Base-by-base conservation (phyloP, 2,329 filamentous ascomycete genomes). In the Aspergillus fischeri region DNA sequence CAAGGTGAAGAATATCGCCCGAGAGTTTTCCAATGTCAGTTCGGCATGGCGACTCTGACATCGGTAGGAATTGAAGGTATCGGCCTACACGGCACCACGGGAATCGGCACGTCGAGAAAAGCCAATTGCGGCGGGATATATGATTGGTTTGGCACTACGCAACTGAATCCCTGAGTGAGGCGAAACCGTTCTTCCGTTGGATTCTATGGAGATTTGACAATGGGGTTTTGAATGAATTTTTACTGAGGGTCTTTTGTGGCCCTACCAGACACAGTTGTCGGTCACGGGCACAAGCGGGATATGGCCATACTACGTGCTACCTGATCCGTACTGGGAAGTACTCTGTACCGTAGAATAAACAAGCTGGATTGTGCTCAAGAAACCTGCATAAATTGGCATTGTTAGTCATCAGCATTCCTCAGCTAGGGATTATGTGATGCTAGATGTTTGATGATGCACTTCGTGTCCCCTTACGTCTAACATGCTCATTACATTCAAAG, bases 1-100 rank as follows among this genome's bases (percentile, higher is more conserved):
- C 32, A 38, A 38, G 32, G 32, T 38, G 32, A 7, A 7, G 32
- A 38, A 38, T 38, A 17, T 38, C 32, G 14, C 32, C 32, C 32
- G 11, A 17, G 11, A 35, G 11, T 29, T 29, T 11, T 11, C 1
- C 9, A 10, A 29, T 4, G 38, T 49, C 27, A 51, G 11, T 20
- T 17, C 27, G 51, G 7, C 24, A 32, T 21, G 20, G 24, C 51
- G 24, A 44, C 44, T 38, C 42, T 53, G 41, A 25, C 42, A 53
- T 53, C 51, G 51, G 51, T 3, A 38, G 51, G 47, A n/a, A 56
- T 50, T 58, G 29, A 42, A 24, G 51, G 11, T 32, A 21, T 56
- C 62, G 64, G 64, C 56, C 59, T 59, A 60, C 59, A 48, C 62
- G 62, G 60, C 56, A 58, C 57, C 53, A 51, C 65, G 65, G 65